A percentile compares a stretch with the other conserved stretches of the same genome.
Evolutionary conservation across 352 stramenopile species (phyloP).

Genomic region (Pythium brassicae): DNA sequence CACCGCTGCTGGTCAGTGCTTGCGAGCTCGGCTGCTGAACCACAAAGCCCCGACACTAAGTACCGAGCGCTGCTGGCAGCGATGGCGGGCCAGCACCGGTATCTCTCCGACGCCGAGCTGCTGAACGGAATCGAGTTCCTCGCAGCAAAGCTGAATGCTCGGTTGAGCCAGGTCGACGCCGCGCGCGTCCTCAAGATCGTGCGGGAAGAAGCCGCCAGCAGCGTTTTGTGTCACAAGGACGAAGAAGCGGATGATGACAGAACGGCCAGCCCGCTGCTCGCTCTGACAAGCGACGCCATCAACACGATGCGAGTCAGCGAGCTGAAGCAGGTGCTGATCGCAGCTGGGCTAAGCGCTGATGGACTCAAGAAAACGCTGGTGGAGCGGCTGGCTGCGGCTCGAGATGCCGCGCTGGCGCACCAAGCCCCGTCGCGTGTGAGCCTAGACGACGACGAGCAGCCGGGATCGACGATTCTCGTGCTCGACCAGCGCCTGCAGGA

Average conservation of each 20-base stretch:
- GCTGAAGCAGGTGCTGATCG: slow-evolving; percentile 30
- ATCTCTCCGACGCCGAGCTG: slow-evolving; percentile 41
- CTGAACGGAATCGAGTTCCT: slow-evolving; percentile 34
- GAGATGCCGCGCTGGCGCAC: slow-evolving; percentile 14
- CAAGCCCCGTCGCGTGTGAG: slow-evolving; percentile 6
- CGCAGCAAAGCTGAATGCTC: slow-evolving; percentile 21
- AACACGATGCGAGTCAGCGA: slow-evolving; percentile 40
- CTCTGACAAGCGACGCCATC: slow-evolving; percentile 26
- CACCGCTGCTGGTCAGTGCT: slow-evolving; percentile 30
- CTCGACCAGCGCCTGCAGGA: slow-evolving; percentile 59
- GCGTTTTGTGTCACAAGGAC: not conserved
- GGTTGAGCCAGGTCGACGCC: slow-evolving; percentile 9
- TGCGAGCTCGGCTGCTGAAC: slow-evolving; percentile 9
- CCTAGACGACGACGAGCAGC: not conserved
- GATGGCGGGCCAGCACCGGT: slow-evolving; percentile 24
- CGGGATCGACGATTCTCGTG: slow-evolving; percentile 51
- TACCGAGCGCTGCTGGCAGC: slow-evolving; percentile 24
- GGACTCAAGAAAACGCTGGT: slow-evolving; percentile 55
- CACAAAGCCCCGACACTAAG: slow-evolving; percentile 11
- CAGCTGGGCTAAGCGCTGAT: slow-evolving; percentile 24
- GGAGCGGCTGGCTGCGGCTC: slow-evolving; percentile 29
- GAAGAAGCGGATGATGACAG: not conserved
- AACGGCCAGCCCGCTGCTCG: slow-evolving; percentile 9
- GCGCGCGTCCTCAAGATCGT: slow-evolving; percentile 11
- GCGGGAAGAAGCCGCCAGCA: slow-evolving; percentile 6